A percentile compares a stretch with the other conserved stretches of the same genome.
Evolutionary conservation across 352 stramenopile genomes (phyloP).

Genomic region (Plasmopara muralis): DNA sequence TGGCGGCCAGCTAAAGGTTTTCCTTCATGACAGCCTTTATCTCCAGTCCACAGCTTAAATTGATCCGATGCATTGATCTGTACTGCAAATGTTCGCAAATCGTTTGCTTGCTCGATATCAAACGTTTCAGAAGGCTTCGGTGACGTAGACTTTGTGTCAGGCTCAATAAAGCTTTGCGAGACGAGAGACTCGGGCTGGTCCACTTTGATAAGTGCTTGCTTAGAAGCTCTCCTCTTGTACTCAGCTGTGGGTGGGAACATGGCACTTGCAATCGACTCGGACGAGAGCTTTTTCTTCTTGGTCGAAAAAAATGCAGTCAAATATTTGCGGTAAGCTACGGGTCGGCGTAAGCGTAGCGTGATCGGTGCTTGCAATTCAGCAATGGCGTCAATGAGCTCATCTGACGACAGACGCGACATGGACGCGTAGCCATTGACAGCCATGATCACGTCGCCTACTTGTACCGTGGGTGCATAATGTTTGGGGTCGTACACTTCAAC

Average conservation of each 20-base stretch:
- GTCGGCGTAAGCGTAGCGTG: constrained; percentile 45
- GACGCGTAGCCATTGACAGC: constrained; percentile 50
- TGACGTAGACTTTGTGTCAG: constrained; percentile 13
- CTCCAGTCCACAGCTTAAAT: constrained; percentile 47
- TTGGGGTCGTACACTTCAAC: constrained; percentile 72
- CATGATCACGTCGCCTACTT: constrained; percentile 65
- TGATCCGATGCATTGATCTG: constrained; percentile 46
- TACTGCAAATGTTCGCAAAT: constrained; percentile 41
- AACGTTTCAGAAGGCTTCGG: constrained; percentile 10
- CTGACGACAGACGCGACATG: constrained; percentile 36
- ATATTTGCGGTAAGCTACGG: constrained; percentile 49
- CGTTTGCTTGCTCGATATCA: constrained; percentile 17
- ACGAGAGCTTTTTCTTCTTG: constrained; percentile 30
- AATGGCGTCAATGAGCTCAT: constrained; percentile 60
- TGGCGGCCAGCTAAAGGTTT: constrained; percentile 23
- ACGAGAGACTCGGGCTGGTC: constrained; percentile 12
- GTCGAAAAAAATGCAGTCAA: constrained; percentile 37
- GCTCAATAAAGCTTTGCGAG: constrained; percentile 31
- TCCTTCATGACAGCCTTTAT: constrained; percentile 17
- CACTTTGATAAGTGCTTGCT: constrained; percentile 11
- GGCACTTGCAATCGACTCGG: constrained; percentile 39
- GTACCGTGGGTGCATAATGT: constrained; percentile 27
- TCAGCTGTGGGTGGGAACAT: constrained; percentile 66
- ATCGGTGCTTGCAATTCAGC: constrained; percentile 35
- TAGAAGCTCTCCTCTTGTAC: constrained; percentile 39